Conservation (phyloP, 2,329 filamentous ascomycete genomes). For the Elsinoe arachidis region DNA sequence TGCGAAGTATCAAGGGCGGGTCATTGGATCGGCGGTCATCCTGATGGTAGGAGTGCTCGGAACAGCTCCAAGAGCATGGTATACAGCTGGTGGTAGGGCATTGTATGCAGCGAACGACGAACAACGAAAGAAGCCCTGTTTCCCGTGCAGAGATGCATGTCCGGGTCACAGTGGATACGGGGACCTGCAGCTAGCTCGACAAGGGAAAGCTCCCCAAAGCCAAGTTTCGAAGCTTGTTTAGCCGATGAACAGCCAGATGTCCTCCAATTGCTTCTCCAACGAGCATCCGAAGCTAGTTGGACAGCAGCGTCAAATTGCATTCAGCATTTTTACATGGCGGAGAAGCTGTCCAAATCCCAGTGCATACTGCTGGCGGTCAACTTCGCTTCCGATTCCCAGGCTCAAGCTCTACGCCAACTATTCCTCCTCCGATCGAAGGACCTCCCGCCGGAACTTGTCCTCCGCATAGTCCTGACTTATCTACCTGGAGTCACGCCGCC, state of each 20-base stretch:
- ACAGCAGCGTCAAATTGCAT: neutral
- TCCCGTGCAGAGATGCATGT: neutral
- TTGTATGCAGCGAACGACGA: too few relatives aligned
- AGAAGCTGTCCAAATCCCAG: conserved; percentile 54
- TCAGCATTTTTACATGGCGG: conserved; percentile 15
- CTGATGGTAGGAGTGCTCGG: too few relatives aligned
- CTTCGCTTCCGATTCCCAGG: conserved; percentile 56
- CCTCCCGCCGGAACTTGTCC: conserved; percentile 52
- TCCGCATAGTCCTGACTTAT: conserved; percentile 67
- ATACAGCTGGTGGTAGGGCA: too few relatives aligned
- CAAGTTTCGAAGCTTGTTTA: conserved; percentile 5
- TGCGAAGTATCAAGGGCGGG: too few relatives aligned
- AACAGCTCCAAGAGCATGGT: too few relatives aligned
- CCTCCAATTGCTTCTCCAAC: neutral
- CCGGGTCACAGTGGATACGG: neutral
- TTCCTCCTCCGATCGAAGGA: conserved; percentile 30
- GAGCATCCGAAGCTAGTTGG: neutral
- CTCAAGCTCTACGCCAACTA: conserved; percentile 48
- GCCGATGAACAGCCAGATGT: neutral
- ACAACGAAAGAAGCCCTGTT: neutral
- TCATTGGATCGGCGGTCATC: too few relatives aligned
- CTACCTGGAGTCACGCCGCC: conserved; percentile 64
- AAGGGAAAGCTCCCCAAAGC: neutral
- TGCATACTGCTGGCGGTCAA: conserved; percentile 65
- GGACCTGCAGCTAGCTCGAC: neutral